phyloP scores from a whole-genome alignment of 2,329 filamentous ascomycete species.

The Neoascochyta sp. region DNA sequence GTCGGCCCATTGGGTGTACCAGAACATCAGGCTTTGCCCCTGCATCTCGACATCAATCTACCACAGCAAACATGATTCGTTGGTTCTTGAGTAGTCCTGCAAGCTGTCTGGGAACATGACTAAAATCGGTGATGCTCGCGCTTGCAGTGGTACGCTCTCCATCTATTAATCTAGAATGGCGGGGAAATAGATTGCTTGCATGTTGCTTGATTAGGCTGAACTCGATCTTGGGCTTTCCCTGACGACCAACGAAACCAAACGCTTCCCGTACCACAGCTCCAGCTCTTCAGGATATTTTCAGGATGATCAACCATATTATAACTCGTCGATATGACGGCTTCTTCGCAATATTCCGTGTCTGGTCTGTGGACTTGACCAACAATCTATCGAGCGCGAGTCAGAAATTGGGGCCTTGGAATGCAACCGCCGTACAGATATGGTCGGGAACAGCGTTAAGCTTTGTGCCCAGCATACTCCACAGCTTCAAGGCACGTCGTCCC shows the following conservation, averaged over 20 bases:
- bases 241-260: conserved; percentile 3
- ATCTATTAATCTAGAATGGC: conserved; percentile 12
- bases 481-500: conserved; percentile 31
- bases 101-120: too few relatives aligned
- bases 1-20: too few relatives aligned
- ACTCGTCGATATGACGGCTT: neutral
- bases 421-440: conserved; percentile 21
- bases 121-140: too few relatives aligned
- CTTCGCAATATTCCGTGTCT: neutral
- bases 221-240: conserved; percentile 8
- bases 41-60: too few relatives aligned
- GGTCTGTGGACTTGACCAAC: neutral
- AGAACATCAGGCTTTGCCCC: too few relatives aligned
- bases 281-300: too few relatives aligned
- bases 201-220: conserved; percentile 29
- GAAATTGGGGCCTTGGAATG: conserved; percentile 18
- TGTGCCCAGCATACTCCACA: conserved; percentile 16
- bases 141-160: too few relatives aligned
- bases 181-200: conserved; percentile 26
- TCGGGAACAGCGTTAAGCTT: conserved; percentile 17
- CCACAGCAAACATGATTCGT: too few relatives aligned
- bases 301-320: neutral
- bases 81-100: too few relatives aligned
- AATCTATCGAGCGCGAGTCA: conserved; percentile 8
- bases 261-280: too few relatives aligned